Evolutionary conservation across 768 basidiomycete species (phyloP).

Genomic region (Kwoniella sp.): DNA sequence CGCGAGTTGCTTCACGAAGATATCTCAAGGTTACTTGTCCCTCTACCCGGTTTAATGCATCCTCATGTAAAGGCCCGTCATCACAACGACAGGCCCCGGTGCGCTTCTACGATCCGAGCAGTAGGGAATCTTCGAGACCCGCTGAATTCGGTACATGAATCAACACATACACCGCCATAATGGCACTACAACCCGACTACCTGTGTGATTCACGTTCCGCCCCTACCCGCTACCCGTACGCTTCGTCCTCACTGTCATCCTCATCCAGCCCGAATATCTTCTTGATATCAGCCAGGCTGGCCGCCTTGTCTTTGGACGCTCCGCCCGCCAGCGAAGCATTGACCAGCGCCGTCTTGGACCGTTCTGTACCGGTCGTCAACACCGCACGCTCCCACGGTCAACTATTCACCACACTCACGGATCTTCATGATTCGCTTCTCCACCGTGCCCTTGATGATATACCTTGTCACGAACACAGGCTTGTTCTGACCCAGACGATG

Average conservation of each 20-base stretch:
- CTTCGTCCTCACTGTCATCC: constrained; percentile 45
- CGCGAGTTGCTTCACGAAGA: too few relatives aligned
- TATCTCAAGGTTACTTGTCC: too few relatives aligned
- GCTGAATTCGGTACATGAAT: too few relatives aligned
- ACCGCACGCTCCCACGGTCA: neutral
- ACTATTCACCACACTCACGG: constrained; percentile 24
- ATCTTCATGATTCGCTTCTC: constrained; percentile 45
- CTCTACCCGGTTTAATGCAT: too few relatives aligned
- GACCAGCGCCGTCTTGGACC: constrained; percentile 47
- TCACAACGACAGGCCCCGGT: too few relatives aligned
- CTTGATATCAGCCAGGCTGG: constrained; percentile 44
- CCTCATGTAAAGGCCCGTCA: too few relatives aligned
- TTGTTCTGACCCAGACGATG: constrained; percentile 48
- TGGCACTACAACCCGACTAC: neutral
- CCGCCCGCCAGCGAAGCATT: constrained; percentile 47
- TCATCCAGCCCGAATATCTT: constrained; percentile 48
- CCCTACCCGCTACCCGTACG: constrained; percentile 3
- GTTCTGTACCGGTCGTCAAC: constrained; percentile 24
- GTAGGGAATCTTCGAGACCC: too few relatives aligned
- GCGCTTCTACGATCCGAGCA: too few relatives aligned
- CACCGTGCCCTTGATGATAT: constrained; percentile 48
- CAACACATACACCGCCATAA: neutral
- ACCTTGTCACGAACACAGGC: constrained; percentile 48
- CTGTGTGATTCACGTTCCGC: too few relatives aligned
- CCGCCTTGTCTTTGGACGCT: constrained; percentile 31